Base-by-base conservation (phyloP, 805 yeast genomes). In the Dipodascus albidus region DNA sequence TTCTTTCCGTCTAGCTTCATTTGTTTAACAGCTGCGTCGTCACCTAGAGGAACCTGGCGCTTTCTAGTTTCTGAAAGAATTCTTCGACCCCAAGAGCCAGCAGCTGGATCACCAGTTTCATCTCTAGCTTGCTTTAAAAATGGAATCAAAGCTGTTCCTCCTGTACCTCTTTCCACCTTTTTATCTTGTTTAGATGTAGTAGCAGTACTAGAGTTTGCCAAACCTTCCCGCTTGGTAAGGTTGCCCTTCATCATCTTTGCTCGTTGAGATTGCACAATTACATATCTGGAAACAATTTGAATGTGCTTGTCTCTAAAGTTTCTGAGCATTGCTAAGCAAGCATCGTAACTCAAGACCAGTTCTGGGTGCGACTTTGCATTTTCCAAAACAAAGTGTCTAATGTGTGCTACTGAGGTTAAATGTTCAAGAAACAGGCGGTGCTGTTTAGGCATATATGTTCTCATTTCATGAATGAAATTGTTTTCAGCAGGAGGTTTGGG, bases 111-210 rank as follows among this genome's bases (percentile, higher is more conserved):
- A 47, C 96, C 96, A 1, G 96, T 90, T 66, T 90, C 97, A 70
- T 90, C 97, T 67, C 97, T 79, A 60, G 96, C 91, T 68, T 91
- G 97, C 68, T 89, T 90, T 65, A 90, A 75, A 70, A 90, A 91
- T 23, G 96, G 96, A 55, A 90, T 77, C 62, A 90, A 74, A 0
- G 95, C 82, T 0, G 97, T 90, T 48, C 98, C 97, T 20, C 98
- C 98, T 1, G 98, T 90, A 15, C 98, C 97, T 60, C 80, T 79
- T 58, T 78, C 80, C 54, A 78, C 83, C 47, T 73, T 75, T 55
- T 74, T 74, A 14, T 38, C 20, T 11, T 19, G 9, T 14, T 14
- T 9, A 31, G 9, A 9, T 9, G 38, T 9, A 15, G 9, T 15
- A 48, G 72, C 73, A 65, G 60, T 22, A n/a, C 79, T 17, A 48